Evolutionary conservation across 2,329 filamentous ascomycete species (phyloP), one percentile per base, ranked within the genome.

Genomic region (Verticillium tricorpus): DNA sequence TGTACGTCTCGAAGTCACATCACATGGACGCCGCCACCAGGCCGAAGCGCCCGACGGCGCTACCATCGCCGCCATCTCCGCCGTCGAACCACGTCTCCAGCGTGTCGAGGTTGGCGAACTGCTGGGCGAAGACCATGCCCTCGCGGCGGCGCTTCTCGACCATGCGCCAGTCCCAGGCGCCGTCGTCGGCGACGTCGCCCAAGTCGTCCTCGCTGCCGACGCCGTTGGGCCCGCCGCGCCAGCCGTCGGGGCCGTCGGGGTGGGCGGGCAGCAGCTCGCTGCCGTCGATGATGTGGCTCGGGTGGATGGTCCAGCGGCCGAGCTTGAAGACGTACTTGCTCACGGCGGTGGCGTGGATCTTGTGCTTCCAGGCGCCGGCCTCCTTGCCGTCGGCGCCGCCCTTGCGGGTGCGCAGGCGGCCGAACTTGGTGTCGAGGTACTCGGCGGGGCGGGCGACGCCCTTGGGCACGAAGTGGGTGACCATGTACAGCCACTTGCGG

Each of bases 291-390:
- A 94, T 81, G 56, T 90, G 81, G 67, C 93, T 89, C 0, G 95
- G 93, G 66, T 93, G 87, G 4, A 98, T 86, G 0, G 94, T 98
- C 69, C 95, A 81, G 28, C 94, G 82, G 1, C 89, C 91, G 61
- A 92, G 82, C 79, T 94, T 94, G 73, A 92, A 88, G 50, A 94
- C 91, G 73, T 94, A 94, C 78, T 93, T 93, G 77, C 85, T 88
- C 54, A 94, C 75, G 1, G 87, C 88, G 0, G 88, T 89, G 1
- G 91, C 91, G 67, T 89, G 83, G 45, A 94, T 82, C 63, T 84
- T 86, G 74, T 84, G 87, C 72, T 86, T 80, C 73, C 85, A 85
- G 34, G 81, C 79, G 56, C 71, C 68, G 34, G 78, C 77, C n/a
- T 76, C 76, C 55, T 73, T 74, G 61, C 74, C 73, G 32, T 32